Base-by-base conservation (phyloP, 306 rosid species). In the Sophora flavescens region DNA sequence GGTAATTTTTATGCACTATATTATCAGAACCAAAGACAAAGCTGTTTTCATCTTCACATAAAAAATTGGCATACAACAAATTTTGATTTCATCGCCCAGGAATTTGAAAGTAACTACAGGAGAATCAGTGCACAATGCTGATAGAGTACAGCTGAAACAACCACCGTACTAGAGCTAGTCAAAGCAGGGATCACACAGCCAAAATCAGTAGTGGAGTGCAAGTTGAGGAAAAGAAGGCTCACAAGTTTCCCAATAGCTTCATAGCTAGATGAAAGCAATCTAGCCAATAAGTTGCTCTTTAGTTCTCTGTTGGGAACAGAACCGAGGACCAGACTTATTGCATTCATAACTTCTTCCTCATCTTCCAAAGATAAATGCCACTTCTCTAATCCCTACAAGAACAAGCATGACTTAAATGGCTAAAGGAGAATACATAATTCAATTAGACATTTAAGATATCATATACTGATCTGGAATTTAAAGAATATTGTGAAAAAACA, bases 271-370 rank as follows among this genome's bases (percentile, higher is more conserved):
- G 97, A 90, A 77, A 94, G 96, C 85, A 94, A 84, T 81, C 83
- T 91, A 81, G 88, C 94, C 87, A 94, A 84, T 81, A 92, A 86
- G 84, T 83, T 92, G 83, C 88, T 84, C 91, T 92, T 94, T 63
- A 94, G 82, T 76, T 90, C 97, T 79, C 81, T 87, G 78, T 87
- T 90, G 72, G 93, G 86, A 82, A 94, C 83, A 61, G 96, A 92
- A 74, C 96, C 88, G 79, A 94, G 91, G 67, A 94, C 83, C 79
- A 86, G 81, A 84, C 96, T 90, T 76, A 94, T 82, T 44, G 96
- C 96, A 68, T 89, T 86, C 78, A 94, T 88, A 68, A 94, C 91
- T 85, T 94, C 98, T 82, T 92, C 98, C 88, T 94, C 98, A 22
- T 91, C 96, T 86, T 94, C 97, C 88, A 92, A 77, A 77, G 97